Evolutionary conservation across 2,329 filamentous ascomycete genomes (phyloP).

Genomic region (Westerdykella sp.): DNA sequence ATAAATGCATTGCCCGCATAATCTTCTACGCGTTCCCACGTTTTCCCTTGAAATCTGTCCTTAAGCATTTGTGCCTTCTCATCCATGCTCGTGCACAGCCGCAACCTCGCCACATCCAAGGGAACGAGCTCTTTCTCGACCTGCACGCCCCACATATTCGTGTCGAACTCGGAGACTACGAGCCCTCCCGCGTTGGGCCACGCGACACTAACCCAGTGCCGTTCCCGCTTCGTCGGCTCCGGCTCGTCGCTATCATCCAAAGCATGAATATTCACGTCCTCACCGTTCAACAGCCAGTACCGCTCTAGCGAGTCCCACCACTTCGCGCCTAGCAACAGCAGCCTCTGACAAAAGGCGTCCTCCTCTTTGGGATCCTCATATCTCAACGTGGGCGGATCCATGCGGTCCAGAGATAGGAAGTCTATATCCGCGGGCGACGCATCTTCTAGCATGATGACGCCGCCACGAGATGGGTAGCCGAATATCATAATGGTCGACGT

Average conservation of each 20-base stretch:
- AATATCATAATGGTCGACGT: conserved; percentile 4
- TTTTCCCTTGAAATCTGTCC: conserved; percentile 6
- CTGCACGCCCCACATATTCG: conserved; percentile 6
- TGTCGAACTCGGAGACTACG: conserved; percentile 10
- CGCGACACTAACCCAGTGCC: conserved; percentile 9
- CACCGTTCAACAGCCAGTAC: conserved; percentile 3
- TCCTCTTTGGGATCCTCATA: conserved; percentile 5
- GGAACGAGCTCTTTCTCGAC: conserved; percentile 5
- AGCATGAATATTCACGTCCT: conserved; percentile 1
- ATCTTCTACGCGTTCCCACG: conserved; percentile 2
- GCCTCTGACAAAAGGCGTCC: conserved; percentile 9
- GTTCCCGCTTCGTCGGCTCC: conserved; percentile 4
- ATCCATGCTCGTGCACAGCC: conserved; percentile 8
- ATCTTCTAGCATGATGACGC: conserved; percentile 10
- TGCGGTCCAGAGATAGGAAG: conserved; percentile 10
- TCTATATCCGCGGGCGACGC: conserved; percentile 9
- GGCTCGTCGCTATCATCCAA: conserved; percentile 5
- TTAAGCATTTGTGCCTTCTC: conserved; percentile 6
- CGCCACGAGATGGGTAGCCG: conserved; percentile 11
- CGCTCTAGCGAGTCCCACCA: conserved; percentile 12
- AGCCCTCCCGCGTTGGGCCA: conserved; percentile 11
- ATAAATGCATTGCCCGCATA: conserved; percentile 8
- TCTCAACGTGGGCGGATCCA: conserved; percentile 6
- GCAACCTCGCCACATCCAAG: conserved; percentile 6
- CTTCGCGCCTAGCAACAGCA: conserved; percentile 13